Evolutionary conservation across 2,329 filamentous ascomycete species (phyloP).

Genomic region (Fusarium phyllophilum): DNA sequence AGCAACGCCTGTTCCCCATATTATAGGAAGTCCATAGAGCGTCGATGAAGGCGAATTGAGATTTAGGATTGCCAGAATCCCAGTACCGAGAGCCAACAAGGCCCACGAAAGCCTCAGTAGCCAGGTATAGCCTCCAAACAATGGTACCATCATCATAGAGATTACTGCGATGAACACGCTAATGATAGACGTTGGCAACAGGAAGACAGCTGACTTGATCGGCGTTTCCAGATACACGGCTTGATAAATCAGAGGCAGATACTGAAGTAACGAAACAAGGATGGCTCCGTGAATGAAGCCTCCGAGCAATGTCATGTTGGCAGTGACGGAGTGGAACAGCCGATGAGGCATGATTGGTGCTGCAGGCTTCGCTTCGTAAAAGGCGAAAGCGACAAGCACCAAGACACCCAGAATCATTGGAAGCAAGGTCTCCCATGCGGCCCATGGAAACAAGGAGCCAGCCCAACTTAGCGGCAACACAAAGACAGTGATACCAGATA

Average conservation of each 20-base stretch:
- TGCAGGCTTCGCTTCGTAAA: conserved; percentile 7
- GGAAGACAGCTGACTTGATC: conserved; percentile 4
- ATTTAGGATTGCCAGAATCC: neutral
- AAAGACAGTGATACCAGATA: conserved; percentile 5
- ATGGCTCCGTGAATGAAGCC: conserved; percentile 12
- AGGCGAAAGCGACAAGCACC: neutral
- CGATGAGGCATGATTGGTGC: conserved; percentile 20
- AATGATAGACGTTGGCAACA: neutral
- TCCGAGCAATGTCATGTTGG: conserved; percentile 19
- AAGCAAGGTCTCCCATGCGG: conserved; percentile 8
- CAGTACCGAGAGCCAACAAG: neutral
- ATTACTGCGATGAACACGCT: conserved; percentile 9
- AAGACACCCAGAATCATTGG: conserved; percentile 1
- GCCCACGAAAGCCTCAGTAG: conserved; percentile 6
- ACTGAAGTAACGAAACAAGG: conserved; percentile 11
- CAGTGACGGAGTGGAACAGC: conserved; percentile 3
- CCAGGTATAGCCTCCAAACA: conserved; percentile 15
- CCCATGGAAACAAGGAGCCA: conserved; percentile 13
- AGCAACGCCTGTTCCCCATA: conserved; percentile 16
- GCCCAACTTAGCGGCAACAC: conserved; percentile 20
- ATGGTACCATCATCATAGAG: conserved; percentile 22
- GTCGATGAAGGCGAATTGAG: neutral
- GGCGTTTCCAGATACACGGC: conserved; percentile 14
- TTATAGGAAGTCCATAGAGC: conserved; percentile 4
- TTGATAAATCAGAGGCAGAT: conserved; percentile 8